Base-by-base conservation (phyloP, 2,329 filamentous ascomycete genomes). In the Penicillium digitatum region DNA sequence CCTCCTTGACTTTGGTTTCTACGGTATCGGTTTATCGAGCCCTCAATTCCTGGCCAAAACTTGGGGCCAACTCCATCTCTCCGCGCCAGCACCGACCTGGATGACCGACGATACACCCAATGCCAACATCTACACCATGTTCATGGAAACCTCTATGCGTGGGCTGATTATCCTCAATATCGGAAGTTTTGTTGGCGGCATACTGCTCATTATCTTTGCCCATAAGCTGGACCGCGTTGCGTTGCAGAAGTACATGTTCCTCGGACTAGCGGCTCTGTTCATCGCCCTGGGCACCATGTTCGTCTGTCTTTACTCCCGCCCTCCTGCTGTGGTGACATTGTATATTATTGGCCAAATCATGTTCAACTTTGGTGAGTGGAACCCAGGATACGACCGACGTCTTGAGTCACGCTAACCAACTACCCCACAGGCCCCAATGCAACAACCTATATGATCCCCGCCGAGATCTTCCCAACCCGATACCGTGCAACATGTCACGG, bases 1-100 rank as follows among this genome's bases (percentile, higher is more conserved):
- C 32, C 75, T 82, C 5, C 72, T 84, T 11, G 82, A 84, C 52
- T 75, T 83, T n/a, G 79, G 79, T 14, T 83, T 83, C 59, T 83
- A 82, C 56, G 81, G 81, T 3, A 79, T 83, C 52, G 78, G 78
- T 3, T 72, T 83, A 5, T 75, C 73, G 0, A 74, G 66, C 27
- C 74, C 74, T 2, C 73, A 75, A 47, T 75, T 74, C 46, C 63
- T 76, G 9, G 72, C 72, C 4, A 75, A 74, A 52, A 74, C 72
- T 0, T 76, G 72, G 73, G 72, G 71, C 1, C 60, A 61, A 0
- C 59, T 76, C 22, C 55, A 71, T 22, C 59, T 76, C 45, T 31
- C 53, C 3, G 48, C 59, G 0, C 20, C 66, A 2, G 62, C 66
- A 3, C 74, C 74, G 9, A 60, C 61, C 26, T 76, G 74, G 74